A percentile compares a stretch with the other conserved stretches of the same genome.
Conservation (phyloP, 257 asterid genomes). For the Nicotiana attenuata region DNA sequence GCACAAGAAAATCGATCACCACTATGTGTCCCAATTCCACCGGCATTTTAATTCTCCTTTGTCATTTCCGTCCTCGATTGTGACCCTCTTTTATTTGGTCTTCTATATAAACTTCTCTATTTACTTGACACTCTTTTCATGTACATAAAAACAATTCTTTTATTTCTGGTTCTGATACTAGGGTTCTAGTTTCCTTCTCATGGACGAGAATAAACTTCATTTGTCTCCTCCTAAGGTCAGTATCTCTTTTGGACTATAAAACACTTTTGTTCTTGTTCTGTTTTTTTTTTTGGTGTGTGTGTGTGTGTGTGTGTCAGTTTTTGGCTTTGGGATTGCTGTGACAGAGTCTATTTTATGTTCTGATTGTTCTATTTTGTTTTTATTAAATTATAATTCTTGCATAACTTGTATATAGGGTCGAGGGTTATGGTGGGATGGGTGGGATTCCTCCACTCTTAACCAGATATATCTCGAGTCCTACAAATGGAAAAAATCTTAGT, state of each 20-base stretch:
- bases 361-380: background rate
- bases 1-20: background rate
- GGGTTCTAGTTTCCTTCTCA: background rate
- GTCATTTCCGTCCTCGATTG: background rate
- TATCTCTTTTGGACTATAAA: background rate
- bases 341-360: background rate
- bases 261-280: background rate
- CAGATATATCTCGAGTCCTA: too few relatives aligned
- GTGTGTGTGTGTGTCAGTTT: background rate
- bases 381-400: background rate
- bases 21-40: background rate
- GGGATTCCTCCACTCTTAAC: too few relatives aligned
- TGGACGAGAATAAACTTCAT: background rate
- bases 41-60: background rate
- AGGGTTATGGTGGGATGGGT: too few relatives aligned
- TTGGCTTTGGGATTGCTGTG: background rate
- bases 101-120: background rate
- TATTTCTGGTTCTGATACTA: background rate
- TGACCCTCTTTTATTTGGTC: background rate
- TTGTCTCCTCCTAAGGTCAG: background rate
- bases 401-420: background rate
- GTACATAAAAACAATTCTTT: background rate
- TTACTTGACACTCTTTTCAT: background rate
- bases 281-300: background rate
- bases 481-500: too few relatives aligned